Percentiles rank a stretch among this genome's conserved stretches.
Conservation (phyloP, 148 eudicot species). For the Cornus florida region DNA sequence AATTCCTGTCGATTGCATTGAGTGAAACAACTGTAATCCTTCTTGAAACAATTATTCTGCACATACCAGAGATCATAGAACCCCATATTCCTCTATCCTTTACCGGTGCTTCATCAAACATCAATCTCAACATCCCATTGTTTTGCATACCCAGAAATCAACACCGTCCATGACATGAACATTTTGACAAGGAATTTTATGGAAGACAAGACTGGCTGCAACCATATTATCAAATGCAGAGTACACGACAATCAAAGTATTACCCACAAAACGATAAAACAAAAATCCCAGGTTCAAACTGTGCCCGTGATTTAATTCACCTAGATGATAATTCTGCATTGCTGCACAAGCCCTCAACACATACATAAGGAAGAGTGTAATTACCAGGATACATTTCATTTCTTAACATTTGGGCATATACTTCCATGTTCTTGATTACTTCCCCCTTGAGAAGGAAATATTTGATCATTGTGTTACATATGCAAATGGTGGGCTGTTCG, state of each 20-base stretch:
- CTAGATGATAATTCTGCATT: conserved; percentile 18
- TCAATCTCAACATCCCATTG: conserved; percentile 23
- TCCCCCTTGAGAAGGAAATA: conserved; percentile 27
- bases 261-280: conserved; percentile 26
- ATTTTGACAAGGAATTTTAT: conserved; percentile 16
- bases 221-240: conserved; percentile 15
- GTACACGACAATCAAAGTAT: conserved; percentile 20
- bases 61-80: conserved; percentile 36
- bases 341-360: conserved; percentile 29
- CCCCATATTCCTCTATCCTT: conserved; percentile 6
- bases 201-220: conserved; percentile 21
- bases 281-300: conserved; percentile 24
- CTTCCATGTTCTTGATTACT: not conserved
- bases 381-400: conserved; percentile 29
- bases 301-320: conserved; percentile 28
- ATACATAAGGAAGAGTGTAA: conserved; percentile 35
- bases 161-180: conserved; percentile 35
- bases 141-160: conserved; percentile 37
- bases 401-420: conserved; percentile 15
- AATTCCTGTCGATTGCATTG: conserved; percentile 24
- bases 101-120: conserved; percentile 34
- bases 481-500: conserved; percentile 31
- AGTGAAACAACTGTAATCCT: conserved; percentile 29
- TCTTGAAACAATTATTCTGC: conserved; percentile 37
- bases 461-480: conserved; percentile 41